These are phyloP conservation scores for Penicillium argentinense DNA, from an alignment of 495 filamentous ascomycete species.

Conservation along the genomic window DNA sequence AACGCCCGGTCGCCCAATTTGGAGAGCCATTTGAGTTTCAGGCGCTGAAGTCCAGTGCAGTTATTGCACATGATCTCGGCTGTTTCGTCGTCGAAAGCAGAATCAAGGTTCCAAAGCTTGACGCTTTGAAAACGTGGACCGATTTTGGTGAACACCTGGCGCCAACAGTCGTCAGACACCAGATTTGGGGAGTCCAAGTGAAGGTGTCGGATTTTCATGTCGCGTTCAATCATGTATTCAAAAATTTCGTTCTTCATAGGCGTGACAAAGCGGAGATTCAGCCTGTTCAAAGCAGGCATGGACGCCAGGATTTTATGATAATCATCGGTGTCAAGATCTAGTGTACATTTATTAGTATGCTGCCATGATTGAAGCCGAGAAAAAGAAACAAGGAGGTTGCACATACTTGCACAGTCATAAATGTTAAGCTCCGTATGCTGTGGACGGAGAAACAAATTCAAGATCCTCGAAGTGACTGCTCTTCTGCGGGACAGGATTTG, in stretches of 20 bases:
- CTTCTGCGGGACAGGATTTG: slow-evolving; percentile 79
- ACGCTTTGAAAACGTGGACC: slow-evolving; percentile 64
- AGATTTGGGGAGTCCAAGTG: slow-evolving; percentile 79
- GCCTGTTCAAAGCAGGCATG: slow-evolving; percentile 60
- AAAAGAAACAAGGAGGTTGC: not conserved
- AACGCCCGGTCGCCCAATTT: slow-evolving; percentile 49
- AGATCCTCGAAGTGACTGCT: slow-evolving; percentile 64
- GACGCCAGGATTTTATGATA: slow-evolving; percentile 78
- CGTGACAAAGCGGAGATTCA: slow-evolving; percentile 77
- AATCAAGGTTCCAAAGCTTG: slow-evolving; percentile 66
- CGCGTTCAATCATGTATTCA: slow-evolving; percentile 72
- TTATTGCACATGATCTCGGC: slow-evolving; percentile 53
- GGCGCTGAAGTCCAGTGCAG: slow-evolving; percentile 64
- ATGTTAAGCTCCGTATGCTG: slow-evolving; percentile 65
- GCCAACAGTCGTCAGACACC: slow-evolving; percentile 70
- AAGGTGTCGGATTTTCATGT: slow-evolving; percentile 59
- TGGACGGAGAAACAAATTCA: slow-evolving; percentile 76
- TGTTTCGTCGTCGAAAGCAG: slow-evolving; percentile 69
- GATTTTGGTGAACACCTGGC: slow-evolving; percentile 57
- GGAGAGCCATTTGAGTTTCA: slow-evolving; percentile 69
- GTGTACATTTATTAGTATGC: slow-evolving; percentile 15
- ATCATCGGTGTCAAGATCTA: slow-evolving; percentile 70
- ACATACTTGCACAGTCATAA: slow-evolving; percentile 73
- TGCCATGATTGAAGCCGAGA: not conserved
- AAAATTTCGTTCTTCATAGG: slow-evolving; percentile 83